A percentile compares a stretch with the other conserved stretches of the same genome.
Conservation (phyloP, 2,329 filamentous ascomycete genomes). For the Decorospora gaudefroyi region DNA sequence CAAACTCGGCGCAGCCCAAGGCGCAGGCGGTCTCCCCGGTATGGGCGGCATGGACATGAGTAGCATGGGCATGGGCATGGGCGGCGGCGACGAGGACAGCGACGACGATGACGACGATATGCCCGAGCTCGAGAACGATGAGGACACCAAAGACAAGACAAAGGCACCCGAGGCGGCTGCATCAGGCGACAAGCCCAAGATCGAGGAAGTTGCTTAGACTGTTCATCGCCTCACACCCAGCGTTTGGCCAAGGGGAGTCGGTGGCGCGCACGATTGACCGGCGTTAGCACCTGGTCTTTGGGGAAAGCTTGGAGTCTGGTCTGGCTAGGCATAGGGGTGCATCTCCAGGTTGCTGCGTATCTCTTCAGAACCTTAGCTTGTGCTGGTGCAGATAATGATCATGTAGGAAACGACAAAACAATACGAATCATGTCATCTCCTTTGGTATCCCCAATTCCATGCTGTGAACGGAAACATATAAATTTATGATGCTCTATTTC, state of each 20-base stretch:
- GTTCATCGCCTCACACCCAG: slow-evolving; percentile 18
- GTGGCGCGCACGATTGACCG: slow-evolving; percentile 11
- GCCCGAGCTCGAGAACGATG: slow-evolving; percentile 65
- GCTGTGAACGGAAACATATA: no score
- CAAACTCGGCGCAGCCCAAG: slow-evolving; percentile 67
- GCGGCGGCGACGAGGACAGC: slow-evolving; percentile 47
- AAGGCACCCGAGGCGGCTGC: slow-evolving; percentile 35
- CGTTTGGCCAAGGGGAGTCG: slow-evolving; percentile 13
- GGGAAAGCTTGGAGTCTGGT: slow-evolving; percentile 6
- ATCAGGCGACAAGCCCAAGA: slow-evolving; percentile 49
- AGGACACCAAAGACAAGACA: slow-evolving; percentile 31
- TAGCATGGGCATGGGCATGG: slow-evolving; percentile 30
- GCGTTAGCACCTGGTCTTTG: slow-evolving; percentile 14
- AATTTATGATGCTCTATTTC: no score
- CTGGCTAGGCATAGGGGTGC: slow-evolving; percentile 3
- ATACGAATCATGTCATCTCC: slow-evolving; percentile 16
- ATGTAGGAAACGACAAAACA: slow-evolving; percentile 22
- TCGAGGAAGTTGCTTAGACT: slow-evolving; percentile 51
- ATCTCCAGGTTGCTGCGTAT: slow-evolving; percentile 7
- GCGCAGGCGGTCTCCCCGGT: slow-evolving; percentile 51
- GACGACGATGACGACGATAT: slow-evolving; percentile 71
- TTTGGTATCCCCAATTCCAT: no score
- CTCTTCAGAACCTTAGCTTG: slow-evolving; percentile 5
- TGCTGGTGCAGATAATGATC: slow-evolving; percentile 20
- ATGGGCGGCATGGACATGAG: slow-evolving; percentile 41